Conservation (phyloP, 805 yeast genomes). For the Phaffomyces antillensis region DNA sequence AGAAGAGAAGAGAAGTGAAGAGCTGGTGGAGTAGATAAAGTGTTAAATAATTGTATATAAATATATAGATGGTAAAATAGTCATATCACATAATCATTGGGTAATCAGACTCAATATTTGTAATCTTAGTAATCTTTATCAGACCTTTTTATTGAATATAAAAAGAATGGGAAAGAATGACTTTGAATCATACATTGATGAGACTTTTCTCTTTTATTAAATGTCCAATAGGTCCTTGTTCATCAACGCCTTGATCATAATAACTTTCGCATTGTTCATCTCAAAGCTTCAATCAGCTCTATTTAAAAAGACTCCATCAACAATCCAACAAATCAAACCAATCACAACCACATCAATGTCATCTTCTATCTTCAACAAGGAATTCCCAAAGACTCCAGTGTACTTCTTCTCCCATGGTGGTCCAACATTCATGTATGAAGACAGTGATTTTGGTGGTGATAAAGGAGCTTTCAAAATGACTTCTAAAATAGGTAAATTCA, state of each 20-base stretch:
- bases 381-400: conserved; percentile 38
- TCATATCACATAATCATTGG: too few species aligned
- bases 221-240: background rate
- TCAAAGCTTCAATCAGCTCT: conserved; percentile 4
- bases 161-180: too few species aligned
- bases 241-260: conserved; percentile 4
- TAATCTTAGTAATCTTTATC: conserved; percentile 8
- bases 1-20: conserved; percentile 21
- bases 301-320: background rate
- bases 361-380: conserved; percentile 10
- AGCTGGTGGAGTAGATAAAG: conserved; percentile 23
- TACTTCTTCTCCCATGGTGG: conserved; percentile 80
- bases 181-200: too few species aligned
- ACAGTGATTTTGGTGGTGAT: conserved; percentile 43
- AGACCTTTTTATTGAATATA: background rate
- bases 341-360: background rate
- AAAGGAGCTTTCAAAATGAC: conserved; percentile 53
- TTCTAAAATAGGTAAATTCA: conserved; percentile 42
- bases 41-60: background rate
- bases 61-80: background rate
- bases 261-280: conserved; percentile 14
- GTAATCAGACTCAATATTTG: background rate
- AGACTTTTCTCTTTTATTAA: too few species aligned
- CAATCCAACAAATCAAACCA: background rate
- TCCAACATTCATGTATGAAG: conserved; percentile 62